These are phyloP conservation scores for Pseudogymnoascus sp. DNA, from an alignment of 2,329 filamentous ascomycete genomes.

Conservation along the genomic window DNA sequence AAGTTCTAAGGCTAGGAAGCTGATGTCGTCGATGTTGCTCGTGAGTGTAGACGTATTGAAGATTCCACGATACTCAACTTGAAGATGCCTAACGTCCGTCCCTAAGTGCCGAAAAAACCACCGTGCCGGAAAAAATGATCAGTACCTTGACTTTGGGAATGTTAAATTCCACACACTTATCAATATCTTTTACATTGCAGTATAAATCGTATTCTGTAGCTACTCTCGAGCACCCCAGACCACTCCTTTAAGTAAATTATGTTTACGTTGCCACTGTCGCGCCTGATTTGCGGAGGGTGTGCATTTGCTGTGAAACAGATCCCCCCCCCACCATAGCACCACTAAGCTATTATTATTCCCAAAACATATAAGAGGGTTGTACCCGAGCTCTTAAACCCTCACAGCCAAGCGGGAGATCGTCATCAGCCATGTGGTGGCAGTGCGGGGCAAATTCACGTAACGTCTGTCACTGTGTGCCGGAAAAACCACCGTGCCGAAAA, in stretches of 20 bases:
- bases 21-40: too few relatives aligned
- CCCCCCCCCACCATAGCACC: background rate
- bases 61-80: too few relatives aligned
- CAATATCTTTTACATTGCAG: slow-evolving; percentile 11
- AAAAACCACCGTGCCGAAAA: slow-evolving; percentile 16
- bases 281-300: slow-evolving; percentile 1
- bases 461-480: slow-evolving; percentile 7
- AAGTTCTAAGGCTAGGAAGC: background rate
- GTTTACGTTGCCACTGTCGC: background rate
- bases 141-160: slow-evolving; percentile 24
- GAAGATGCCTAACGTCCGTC: background rate
- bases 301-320: background rate
- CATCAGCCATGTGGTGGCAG: slow-evolving; percentile 2
- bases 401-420: slow-evolving; percentile 10
- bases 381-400: slow-evolving; percentile 10
- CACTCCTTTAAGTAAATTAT: slow-evolving; percentile 9
- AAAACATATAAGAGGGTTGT: slow-evolving; percentile 7
- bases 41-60: too few relatives aligned
- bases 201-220: slow-evolving; percentile 9
- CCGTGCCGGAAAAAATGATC: slow-evolving; percentile 18
- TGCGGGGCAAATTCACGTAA: background rate
- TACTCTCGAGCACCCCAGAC: slow-evolving; percentile 3
- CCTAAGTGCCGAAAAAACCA: slow-evolving; percentile 15
- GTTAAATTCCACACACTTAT: slow-evolving; percentile 17
- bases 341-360: slow-evolving; percentile 7